Evolutionary conservation across 2,329 filamentous ascomycete species (phyloP), one percentile per base, ranked within the genome.

Genomic region (Cercospora zeae-maydis): DNA sequence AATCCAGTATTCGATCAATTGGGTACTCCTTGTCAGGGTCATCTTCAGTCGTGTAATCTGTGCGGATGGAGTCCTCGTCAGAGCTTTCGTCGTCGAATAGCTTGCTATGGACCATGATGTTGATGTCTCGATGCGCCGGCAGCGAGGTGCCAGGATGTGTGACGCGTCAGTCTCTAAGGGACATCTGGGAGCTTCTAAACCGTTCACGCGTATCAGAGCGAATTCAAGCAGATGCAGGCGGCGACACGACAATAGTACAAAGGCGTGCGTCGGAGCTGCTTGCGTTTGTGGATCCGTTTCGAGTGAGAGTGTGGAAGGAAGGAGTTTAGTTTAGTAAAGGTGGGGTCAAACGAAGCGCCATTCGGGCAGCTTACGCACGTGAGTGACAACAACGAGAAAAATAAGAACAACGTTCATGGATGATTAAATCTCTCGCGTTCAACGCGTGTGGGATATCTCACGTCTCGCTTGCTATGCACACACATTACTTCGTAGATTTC

Each of bases 1-100:
- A 47, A 21, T 39, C 16, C 4, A 75, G 62, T n/a, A 75, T 69
- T 33, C 62, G 65, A 36, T 76, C 74, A 13, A 76, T 72, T 11
- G 62, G 53, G 57, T 72, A 76, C 9, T 65, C 64, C 5, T 62
- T 66, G 4, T 69, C 66, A 1, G 63, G 36, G 9, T 70, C 69
- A 30, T 63, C 64, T 7, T 66, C 59, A 16, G 52, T 63, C 1
- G 73, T 74, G 7, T 72, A 70, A 30, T 71, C 65, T 11, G 70
- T 69, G n/a, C 60, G 61, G 58, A 74, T 69, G 9, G 70, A 71
- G 53, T 73, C 72, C 2, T 59, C 47, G 39, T 72, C 72, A 8
- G 71, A 71, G 9, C 67, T 66, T 16, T 34, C 16, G 42, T 68
- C 67, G 3, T 34, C 14, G n/a, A 65, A 63, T 10, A 65, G 19